These are phyloP conservation scores for Corylus heterophylla DNA, from an alignment of 306 rosid genomes.

Conservation along the genomic window DNA sequence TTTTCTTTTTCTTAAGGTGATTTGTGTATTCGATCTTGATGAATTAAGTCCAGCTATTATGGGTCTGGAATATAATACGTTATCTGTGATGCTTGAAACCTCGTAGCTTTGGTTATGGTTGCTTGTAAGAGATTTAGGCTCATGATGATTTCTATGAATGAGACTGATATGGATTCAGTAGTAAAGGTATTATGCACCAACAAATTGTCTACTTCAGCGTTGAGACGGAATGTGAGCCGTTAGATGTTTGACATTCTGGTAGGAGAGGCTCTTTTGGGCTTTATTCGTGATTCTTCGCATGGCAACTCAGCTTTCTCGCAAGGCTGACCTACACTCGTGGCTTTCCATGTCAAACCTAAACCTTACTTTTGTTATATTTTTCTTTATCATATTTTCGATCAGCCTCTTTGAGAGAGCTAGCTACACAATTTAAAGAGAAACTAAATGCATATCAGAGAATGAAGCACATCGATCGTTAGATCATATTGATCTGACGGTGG, in stretches of 20 bases:
- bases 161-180: too few relatives aligned
- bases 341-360: constrained; percentile 49
- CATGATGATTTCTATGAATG: too few relatives aligned
- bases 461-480: constrained; percentile 29
- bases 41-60: too few relatives aligned
- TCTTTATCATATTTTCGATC: constrained; percentile 41
- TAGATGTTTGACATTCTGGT: constrained; percentile 48
- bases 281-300: constrained; percentile 44
- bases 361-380: constrained; percentile 33
- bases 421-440: constrained; percentile 40
- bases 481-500: constrained; percentile 40
- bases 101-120: too few relatives aligned
- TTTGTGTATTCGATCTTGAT: too few relatives aligned
- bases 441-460: constrained; percentile 33
- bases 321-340: constrained; percentile 54
- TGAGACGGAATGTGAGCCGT: constrained; percentile 40
- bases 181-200: too few relatives aligned
- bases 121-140: too few relatives aligned
- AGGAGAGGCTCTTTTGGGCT: constrained; percentile 38
- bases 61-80: too few relatives aligned
- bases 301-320: constrained; percentile 41
- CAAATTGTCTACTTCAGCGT: too few relatives aligned
- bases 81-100: too few relatives aligned
- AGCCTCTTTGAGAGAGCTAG: constrained; percentile 35
- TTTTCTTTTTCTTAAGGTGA: background rate